Evolutionary conservation across 78 protist species (phyloP).

Genomic region (Dictyostelium capitatum): DNA sequence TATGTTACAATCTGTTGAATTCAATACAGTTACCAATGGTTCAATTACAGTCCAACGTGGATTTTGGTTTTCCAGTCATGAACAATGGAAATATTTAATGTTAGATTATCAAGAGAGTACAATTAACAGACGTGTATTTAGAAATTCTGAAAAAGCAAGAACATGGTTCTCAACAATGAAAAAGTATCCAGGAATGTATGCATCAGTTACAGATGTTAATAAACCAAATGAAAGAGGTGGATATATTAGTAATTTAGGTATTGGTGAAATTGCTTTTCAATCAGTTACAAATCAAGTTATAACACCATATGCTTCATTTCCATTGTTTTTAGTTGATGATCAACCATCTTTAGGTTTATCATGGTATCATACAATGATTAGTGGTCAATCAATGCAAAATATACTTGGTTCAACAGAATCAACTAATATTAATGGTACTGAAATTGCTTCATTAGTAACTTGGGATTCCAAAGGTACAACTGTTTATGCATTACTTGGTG

Average conservation of each 20-base stretch:
- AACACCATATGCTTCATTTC: slow-evolving; percentile 83
- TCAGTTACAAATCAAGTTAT: slow-evolving; percentile 33
- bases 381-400: slow-evolving; percentile 78
- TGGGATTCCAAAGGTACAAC: slow-evolving; percentile 82
- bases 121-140: slow-evolving; percentile 57
- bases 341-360: slow-evolving; percentile 27
- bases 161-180: slow-evolving; percentile 67
- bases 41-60: slow-evolving; percentile 75
- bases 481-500: slow-evolving; percentile 50
- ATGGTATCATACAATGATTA: slow-evolving; percentile 77
- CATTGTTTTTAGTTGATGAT: slow-evolving; percentile 42
- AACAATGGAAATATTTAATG: slow-evolving; percentile 84
- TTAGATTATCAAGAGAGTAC: slow-evolving; percentile 32
- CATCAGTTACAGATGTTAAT: slow-evolving; percentile 55
- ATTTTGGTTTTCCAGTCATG: slow-evolving; percentile 80
- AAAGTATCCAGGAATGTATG: slow-evolving; percentile 56
- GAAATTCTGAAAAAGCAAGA: slow-evolving; percentile 80
- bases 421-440: slow-evolving; percentile 39
- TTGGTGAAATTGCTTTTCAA: slow-evolving; percentile 59
- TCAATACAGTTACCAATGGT: slow-evolving; percentile 20
- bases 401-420: slow-evolving; percentile 80
- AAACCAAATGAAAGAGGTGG: slow-evolving; percentile 8
- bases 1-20: slow-evolving; percentile 19
- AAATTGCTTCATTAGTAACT: slow-evolving; percentile 66
- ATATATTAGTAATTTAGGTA: slow-evolving; percentile 40